Percentiles rank a stretch among this genome's conserved stretches.
Conservation (phyloP, 2,329 filamentous ascomycete genomes). For the Eutypa lata region DNA sequence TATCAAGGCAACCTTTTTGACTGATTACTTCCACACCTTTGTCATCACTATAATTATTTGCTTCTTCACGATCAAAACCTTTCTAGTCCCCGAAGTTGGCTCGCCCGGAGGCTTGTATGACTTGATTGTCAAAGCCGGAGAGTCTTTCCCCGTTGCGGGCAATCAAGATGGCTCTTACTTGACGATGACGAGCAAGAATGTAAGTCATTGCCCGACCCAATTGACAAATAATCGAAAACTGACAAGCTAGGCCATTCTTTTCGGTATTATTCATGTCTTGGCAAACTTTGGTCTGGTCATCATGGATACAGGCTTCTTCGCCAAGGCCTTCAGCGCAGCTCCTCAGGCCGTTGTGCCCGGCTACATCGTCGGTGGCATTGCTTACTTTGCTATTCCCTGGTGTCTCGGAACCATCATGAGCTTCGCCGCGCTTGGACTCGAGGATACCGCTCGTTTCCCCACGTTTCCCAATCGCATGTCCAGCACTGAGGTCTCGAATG, state of each 20-base stretch:
- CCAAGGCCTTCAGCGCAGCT: slow-evolving; percentile 83
- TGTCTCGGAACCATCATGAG: slow-evolving; percentile 86
- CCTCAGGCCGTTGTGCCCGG: slow-evolving; percentile 84
- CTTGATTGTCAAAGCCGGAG: slow-evolving; percentile 42
- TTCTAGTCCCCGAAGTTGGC: slow-evolving; percentile 43
- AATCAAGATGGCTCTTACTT: slow-evolving; percentile 53
- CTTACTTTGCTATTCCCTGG: slow-evolving; percentile 93
- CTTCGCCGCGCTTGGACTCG: slow-evolving; percentile 74
- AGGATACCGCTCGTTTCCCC: slow-evolving; percentile 69
- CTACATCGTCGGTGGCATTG: slow-evolving; percentile 81
- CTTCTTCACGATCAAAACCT: slow-evolving; percentile 45
- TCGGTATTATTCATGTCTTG: slow-evolving; percentile 46
- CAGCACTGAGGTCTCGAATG: slow-evolving; percentile 72
- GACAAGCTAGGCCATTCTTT: slow-evolving; percentile 44
- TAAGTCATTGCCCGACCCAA: neutral
- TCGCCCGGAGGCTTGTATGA: slow-evolving; percentile 48
- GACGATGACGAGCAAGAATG: slow-evolving; percentile 38
- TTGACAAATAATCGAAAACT: neutral
- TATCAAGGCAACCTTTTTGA: slow-evolving; percentile 41
- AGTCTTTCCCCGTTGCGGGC: slow-evolving; percentile 43
- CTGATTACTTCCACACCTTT: slow-evolving; percentile 53
- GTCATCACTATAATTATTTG: slow-evolving; percentile 51
- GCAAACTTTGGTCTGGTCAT: slow-evolving; percentile 51
- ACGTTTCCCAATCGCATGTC: slow-evolving; percentile 71
- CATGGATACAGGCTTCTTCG: slow-evolving; percentile 52